A percentile compares a stretch with the other conserved stretches of the same genome.
phyloP scores from a whole-genome alignment of 2,329 filamentous ascomycete genomes.

The Fusarium austroafricanum region DNA sequence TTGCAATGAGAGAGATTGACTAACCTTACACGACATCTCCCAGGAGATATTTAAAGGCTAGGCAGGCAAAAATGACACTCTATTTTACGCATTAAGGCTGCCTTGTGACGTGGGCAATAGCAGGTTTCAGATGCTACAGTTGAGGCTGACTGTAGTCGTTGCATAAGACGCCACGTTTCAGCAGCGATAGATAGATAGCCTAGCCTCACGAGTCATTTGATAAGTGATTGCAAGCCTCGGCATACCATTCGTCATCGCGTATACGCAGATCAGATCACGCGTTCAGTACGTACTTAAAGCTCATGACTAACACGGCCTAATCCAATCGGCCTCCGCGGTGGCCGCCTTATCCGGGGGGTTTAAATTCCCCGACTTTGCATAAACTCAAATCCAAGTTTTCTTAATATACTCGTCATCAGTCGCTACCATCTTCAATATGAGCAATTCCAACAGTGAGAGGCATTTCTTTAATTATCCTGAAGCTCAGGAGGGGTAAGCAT shows the following conservation, averaged over 20 bases:
- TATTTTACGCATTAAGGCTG: too few relatives aligned
- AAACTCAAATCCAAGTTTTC: not conserved
- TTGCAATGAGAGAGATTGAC: too few relatives aligned
- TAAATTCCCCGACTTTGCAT: constrained; percentile 15
- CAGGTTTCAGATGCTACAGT: too few relatives aligned
- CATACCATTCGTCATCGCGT: constrained; percentile 5
- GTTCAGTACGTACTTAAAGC: constrained; percentile 8
- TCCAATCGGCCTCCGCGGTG: constrained; percentile 25
- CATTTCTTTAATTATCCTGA: constrained; percentile 40
- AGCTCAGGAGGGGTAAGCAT: constrained; percentile 33
- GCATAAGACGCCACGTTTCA: not conserved
- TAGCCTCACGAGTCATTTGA: too few relatives aligned
- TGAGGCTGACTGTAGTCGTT: not conserved
- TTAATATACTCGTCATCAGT: not conserved
- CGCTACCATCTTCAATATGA: constrained; percentile 8
- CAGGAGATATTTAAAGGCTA: too few relatives aligned
- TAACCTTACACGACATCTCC: too few relatives aligned
- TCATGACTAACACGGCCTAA: constrained; percentile 18
- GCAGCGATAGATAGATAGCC: not conserved
- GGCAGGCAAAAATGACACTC: too few relatives aligned
- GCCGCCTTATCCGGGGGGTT: constrained; percentile 23
- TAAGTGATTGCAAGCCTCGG: not conserved
- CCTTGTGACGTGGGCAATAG: too few relatives aligned
- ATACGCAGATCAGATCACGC: constrained; percentile 25
- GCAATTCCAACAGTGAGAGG: not conserved